Base-by-base conservation (phyloP, 2,329 filamentous ascomycete species). In the Drechmeria coniospora region DNA sequence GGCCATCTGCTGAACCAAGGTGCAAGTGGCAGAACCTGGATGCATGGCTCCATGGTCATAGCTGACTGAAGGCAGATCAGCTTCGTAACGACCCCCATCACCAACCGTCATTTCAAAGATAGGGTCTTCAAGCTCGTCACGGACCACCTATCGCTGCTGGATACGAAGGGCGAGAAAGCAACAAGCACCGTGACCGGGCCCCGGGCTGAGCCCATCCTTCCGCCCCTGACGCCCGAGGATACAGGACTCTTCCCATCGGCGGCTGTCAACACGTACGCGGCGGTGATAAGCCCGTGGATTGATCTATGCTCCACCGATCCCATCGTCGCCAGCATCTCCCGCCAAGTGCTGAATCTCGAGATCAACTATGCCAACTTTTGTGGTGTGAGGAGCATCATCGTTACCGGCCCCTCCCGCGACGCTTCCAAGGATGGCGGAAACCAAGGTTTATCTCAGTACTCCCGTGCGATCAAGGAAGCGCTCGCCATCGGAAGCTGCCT, bases 281-380 rank as follows among this genome's bases (percentile, higher is more conserved):
- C 74, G 10, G 76, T 79, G 32, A 73, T 74, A n/a, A 93, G 84
- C 50, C 70, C 82, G 5, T 95, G 87, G 87, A 87, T 93, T 39
- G 86, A 95, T 47, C 59, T 95, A 9, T 78, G 76, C 42, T 92
- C 86, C 3, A 57, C 74, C 2, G 79, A 94, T 49, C 80, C 84
- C 6, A 54, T 87, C 36, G 75, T 95, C 36, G 74, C 83, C 6
- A 81, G 80, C 49, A 67, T 95, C 32, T 94, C 87, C 20, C 74
- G 81, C 24, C 87, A 94, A 54, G 79, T 92, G 6, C 62, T 98
- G 36, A 84, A 84, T 47, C 65, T 93, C 21, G 90, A 98, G 50
- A 68, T 95, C 26, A 80, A 83, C 26, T 98, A 94, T 55, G 90
- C 92, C 37, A 86, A 83, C 36, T 98, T 95, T 55, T 94, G 84